phyloP scores from a whole-genome alignment of 2,329 filamentous ascomycete species.

The Paraconiothyrium brasiliense region DNA sequence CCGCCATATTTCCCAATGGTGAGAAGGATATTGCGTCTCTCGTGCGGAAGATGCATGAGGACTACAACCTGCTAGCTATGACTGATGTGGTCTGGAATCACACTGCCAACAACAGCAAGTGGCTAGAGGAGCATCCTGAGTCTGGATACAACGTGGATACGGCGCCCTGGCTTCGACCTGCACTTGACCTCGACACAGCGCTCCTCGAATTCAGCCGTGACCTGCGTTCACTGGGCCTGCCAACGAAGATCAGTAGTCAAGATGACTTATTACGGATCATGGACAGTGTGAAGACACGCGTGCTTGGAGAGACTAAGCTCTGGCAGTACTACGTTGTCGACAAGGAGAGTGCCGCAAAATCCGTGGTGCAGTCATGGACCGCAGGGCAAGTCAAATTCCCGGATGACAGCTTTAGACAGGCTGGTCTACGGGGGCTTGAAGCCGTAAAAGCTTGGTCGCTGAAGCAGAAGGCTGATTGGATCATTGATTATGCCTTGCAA shows the following conservation, averaged over 20 bases:
- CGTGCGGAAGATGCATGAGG: slow-evolving; percentile 81
- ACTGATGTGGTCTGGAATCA: slow-evolving; percentile 99
- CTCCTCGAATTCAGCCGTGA: slow-evolving; percentile 72
- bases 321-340: slow-evolving; percentile 96
- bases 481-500: slow-evolving; percentile 74
- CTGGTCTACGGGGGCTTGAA: slow-evolving; percentile 61
- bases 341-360: slow-evolving; percentile 75
- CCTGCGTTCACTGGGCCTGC: slow-evolving; percentile 74
- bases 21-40: slow-evolving; percentile 82
- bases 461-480: slow-evolving; percentile 69
- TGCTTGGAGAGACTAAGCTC: slow-evolving; percentile 78
- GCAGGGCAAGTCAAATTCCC: slow-evolving; percentile 66
- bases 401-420: slow-evolving; percentile 60
- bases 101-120: slow-evolving; percentile 93
- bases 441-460: slow-evolving; percentile 64
- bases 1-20: slow-evolving; percentile 80
- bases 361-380: slow-evolving; percentile 76
- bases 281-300: slow-evolving; percentile 82
- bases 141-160: slow-evolving; percentile 94
- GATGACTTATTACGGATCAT: slow-evolving; percentile 84
- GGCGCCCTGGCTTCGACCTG: slow-evolving; percentile 75
- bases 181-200: slow-evolving; percentile 79
- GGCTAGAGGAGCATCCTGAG: slow-evolving; percentile 94
- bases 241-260: slow-evolving; percentile 73
- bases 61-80: slow-evolving; percentile 84